Evolutionary conservation across 139 green algal species (phyloP).

Genomic region (Chlamydomonas sphaeroides): DNA sequence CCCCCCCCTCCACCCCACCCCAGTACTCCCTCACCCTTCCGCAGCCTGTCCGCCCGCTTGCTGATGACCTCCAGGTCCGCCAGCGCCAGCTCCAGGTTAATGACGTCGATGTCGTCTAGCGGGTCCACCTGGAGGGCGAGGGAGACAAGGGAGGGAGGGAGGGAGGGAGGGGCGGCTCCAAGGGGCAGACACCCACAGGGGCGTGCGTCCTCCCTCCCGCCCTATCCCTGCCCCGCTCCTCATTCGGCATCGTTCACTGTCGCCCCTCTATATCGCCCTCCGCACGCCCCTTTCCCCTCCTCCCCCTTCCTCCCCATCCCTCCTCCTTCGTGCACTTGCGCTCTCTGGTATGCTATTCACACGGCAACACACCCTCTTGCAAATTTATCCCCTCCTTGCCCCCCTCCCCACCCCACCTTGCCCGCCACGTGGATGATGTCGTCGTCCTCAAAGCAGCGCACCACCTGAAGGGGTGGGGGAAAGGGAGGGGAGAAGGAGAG

Average conservation of each 20-base stretch:
- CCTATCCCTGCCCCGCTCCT: no score
- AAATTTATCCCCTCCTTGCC: no score
- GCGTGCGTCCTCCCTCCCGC: background rate
- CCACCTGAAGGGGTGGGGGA: slow-evolving; percentile 80
- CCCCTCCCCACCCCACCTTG: no score
- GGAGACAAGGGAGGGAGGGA: background rate
- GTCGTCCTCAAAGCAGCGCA: slow-evolving; percentile 96
- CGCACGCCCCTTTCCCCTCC: no score
- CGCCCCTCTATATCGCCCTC: no score
- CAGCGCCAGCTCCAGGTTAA: slow-evolving; percentile 97
- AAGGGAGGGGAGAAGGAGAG: no score
- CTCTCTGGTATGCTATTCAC: background rate
- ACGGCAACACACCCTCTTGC: no score
- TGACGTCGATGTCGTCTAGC: slow-evolving; percentile 84
- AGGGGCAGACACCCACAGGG: background rate
- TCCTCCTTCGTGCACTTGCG: no score
- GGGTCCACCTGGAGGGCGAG: slow-evolving; percentile 58
- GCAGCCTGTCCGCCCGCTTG: slow-evolving; percentile 86
- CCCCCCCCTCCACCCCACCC: no score
- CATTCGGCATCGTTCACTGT: no score
- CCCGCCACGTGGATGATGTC: slow-evolving; percentile 95
- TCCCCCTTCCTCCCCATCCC: no score
- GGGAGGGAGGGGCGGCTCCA: background rate
- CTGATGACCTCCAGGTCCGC: slow-evolving; percentile 91
- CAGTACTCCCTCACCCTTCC: no score